These are phyloP conservation scores for Dentiscutata heterogama DNA, from an alignment of 371 early-diverging fungal species.

Conservation along the genomic window DNA sequence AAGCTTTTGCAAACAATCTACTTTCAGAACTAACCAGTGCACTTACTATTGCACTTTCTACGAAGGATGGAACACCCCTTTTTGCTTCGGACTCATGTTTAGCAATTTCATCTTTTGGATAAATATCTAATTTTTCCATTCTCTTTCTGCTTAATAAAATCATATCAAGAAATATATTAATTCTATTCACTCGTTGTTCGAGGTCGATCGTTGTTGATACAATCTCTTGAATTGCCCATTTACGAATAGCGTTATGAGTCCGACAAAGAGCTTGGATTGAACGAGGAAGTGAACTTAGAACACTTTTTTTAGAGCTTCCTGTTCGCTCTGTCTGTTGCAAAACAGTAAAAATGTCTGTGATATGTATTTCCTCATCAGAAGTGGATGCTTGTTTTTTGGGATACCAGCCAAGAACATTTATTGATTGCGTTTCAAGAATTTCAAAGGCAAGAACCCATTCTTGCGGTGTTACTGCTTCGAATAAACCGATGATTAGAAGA, in stretches of 20 bases:
- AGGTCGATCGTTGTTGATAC: conserved; percentile 60
- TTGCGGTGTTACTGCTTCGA: conserved; percentile 69
- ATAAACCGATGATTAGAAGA: conserved; percentile 53
- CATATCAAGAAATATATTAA: conserved; percentile 73
- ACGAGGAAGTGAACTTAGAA: conserved; percentile 71
- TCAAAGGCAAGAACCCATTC: conserved; percentile 82
- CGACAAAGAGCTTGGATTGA: conserved; percentile 76
- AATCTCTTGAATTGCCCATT: conserved; percentile 78
- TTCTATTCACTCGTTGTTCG: conserved; percentile 64
- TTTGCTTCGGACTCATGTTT: conserved; percentile 7
- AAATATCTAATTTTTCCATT: conserved; percentile 53
- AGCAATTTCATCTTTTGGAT: conserved; percentile 26
- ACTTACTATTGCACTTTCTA: conserved; percentile 79
- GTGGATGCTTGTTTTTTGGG: conserved; percentile 63
- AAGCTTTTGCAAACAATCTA: conserved; percentile 72
- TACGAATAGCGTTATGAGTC: conserved; percentile 77
- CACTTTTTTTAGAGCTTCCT: conserved; percentile 51
- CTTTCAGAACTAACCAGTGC: conserved; percentile 85
- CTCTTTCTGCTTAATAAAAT: conserved; percentile 63
- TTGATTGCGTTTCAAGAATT: conserved; percentile 76
- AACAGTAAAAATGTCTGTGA: conserved; percentile 77
- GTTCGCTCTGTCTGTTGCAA: conserved; percentile 60
- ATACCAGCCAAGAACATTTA: conserved; percentile 78
- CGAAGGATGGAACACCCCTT: conserved; percentile 75
- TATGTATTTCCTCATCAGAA: conserved; percentile 66